Evolutionary conservation across 768 basidiomycete species (phyloP).

Genomic region (Mycena kentingensis): DNA sequence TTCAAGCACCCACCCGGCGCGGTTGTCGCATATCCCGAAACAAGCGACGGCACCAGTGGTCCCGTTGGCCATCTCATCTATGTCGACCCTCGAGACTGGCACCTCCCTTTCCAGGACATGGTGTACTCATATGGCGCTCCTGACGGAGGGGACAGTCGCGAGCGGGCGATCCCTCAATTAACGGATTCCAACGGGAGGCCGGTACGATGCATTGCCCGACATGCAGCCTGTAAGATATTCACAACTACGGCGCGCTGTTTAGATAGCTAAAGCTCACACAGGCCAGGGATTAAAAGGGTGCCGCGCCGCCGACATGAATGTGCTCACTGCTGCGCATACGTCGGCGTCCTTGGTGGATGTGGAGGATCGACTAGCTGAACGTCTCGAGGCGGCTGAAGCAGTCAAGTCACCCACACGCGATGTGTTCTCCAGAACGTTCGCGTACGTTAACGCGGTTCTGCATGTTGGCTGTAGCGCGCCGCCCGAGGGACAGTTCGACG

Average conservation of each 20-base stretch:
- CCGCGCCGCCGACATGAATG: not conserved
- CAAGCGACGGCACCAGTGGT: not conserved
- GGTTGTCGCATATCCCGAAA: not conserved
- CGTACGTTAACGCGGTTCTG: not conserved
- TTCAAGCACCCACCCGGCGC: not conserved
- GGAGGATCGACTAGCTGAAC: conserved; percentile 34
- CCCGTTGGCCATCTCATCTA: not conserved
- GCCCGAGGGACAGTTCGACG: not conserved
- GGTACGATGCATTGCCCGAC: not conserved
- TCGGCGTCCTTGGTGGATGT: conserved; percentile 31
- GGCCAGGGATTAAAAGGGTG: not conserved
- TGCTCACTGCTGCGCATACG: not conserved
- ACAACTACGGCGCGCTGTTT: too few species aligned
- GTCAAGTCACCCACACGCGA: not conserved
- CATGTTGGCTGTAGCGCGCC: not conserved
- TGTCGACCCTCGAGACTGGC: not conserved
- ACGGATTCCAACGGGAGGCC: not conserved
- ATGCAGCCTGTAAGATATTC: not conserved
- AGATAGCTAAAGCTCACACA: too few species aligned
- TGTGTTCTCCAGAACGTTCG: not conserved
- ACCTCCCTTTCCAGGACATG: not conserved
- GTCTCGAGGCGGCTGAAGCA: not conserved
- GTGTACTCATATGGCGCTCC: not conserved
- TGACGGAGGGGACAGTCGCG: not conserved
- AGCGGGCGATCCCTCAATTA: not conserved